Evolutionary conservation across 768 basidiomycete genomes (phyloP), one percentile per base, ranked within the genome.

Genomic region (Lactarius indigo): DNA sequence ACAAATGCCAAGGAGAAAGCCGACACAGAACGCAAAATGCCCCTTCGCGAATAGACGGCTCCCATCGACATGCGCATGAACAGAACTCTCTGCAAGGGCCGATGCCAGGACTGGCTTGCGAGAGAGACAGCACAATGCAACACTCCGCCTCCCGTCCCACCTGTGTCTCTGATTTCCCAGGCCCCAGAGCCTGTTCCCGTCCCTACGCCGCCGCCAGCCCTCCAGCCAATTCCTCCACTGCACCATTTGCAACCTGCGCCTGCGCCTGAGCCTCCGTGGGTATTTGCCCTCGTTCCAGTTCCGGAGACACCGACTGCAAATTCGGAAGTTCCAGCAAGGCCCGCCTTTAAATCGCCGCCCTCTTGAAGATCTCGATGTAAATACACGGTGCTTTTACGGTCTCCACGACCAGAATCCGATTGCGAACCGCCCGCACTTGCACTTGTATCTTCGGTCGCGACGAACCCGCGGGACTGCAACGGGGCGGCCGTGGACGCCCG

Each of bases 31-130:
- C 87, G 95, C 56, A 91, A 88, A 66, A 81, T 91, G 57, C 95
- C 92, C 17, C 74, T 87, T 26, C 84, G 94, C 52, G 96, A 95
- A 73, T 90, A 92, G 63, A 96, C 95, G 3, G 89, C 90, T 0
- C 88, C 89, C 0, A 79, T 96, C 57, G 95, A 97, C 75, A 89
- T 95, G 87, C 89, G 94, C 57, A 82, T 93, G 75, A 93, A 89
- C 70, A 83, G 94, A 68, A 85, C 86, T 96, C 62, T 89, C 90
- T 3, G 82, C 85, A 3, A 90, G 87, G 33, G 83, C 84, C 3
- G 89, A 94, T 68, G 79, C 86, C 2, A 82, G 67, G 88, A 92
- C 66, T 79, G 92, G 17, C 82, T 93, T 20, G 87, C 86, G 17
- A 87, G 86, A 41, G 88, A 93, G 73, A 70, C 74, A 31, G 73